Conservation (phyloP, 257 asterid species). For the Echites panduratus region DNA sequence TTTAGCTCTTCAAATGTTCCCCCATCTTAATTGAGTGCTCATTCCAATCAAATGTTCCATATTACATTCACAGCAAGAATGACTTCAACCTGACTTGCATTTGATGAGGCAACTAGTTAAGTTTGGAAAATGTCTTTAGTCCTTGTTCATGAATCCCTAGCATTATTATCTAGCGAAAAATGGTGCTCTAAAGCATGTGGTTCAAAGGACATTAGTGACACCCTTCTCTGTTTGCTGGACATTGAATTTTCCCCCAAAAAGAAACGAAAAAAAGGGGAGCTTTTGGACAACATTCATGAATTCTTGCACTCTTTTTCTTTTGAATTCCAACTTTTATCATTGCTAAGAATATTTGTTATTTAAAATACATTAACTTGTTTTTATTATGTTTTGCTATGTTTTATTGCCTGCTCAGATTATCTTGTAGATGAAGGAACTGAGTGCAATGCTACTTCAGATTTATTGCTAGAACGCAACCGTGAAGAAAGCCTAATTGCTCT, state of each 20-base stretch:
- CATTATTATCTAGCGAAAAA: background rate
- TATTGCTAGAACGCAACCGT: constrained; percentile 86
- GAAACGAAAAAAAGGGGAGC: no score
- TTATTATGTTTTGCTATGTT: constrained; percentile 10
- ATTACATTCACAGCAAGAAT: background rate
- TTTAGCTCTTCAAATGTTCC: background rate
- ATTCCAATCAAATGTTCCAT: background rate
- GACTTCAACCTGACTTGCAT: background rate
- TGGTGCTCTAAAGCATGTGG: background rate
- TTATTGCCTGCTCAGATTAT: constrained; percentile 59
- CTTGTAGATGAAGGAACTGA: constrained; percentile 96
- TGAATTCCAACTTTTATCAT: background rate
- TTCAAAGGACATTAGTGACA: background rate
- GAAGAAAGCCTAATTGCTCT: constrained; percentile 83
- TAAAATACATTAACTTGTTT: background rate
- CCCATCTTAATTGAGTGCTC: background rate
- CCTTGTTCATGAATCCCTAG: background rate
- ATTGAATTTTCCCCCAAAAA: no score
- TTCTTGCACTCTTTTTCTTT: background rate
- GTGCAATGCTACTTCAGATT: constrained; percentile 83
- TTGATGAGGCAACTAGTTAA: background rate
- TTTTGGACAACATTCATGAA: background rate
- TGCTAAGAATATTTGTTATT: constrained; percentile 1
- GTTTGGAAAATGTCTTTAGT: background rate
- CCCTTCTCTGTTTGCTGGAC: background rate